Percentiles rank a stretch among this genome's conserved stretches.
These are phyloP conservation scores for Nakazawaea anatomiae DNA, from an alignment of 805 yeast genomes.

Conservation along the genomic window DNA sequence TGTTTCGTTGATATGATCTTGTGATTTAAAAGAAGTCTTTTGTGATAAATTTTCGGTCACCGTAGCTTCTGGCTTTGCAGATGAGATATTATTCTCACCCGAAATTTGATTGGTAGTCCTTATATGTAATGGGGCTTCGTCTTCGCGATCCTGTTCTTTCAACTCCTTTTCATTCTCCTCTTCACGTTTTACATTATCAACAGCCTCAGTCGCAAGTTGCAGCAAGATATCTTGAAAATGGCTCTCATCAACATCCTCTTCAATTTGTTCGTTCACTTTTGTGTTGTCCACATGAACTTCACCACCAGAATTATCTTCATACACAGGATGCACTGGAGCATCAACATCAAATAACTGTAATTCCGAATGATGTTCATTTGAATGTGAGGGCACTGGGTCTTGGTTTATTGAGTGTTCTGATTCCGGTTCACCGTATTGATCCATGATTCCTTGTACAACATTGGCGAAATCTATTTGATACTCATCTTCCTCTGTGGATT, in stretches of 20 bases:
- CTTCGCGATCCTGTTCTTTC: conserved; percentile 15
- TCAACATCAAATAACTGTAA: no score
- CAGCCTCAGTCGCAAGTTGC: conserved; percentile 7
- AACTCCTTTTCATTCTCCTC: conserved; percentile 11
- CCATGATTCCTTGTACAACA: conserved; percentile 8
- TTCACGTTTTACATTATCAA: conserved; percentile 8
- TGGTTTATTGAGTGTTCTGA: background rate
- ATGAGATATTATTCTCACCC: no score
- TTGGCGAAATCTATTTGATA: conserved; percentile 9
- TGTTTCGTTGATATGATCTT: background rate
- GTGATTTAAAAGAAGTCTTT: no score
- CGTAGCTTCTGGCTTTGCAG: background rate
- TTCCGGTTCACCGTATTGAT: conserved; percentile 6
- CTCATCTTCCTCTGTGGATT: background rate
- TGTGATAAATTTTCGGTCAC: background rate
- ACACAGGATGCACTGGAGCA: background rate
- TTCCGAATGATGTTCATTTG: background rate
- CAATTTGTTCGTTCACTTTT: background rate
- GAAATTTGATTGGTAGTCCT: no score
- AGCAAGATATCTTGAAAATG: conserved; percentile 7
- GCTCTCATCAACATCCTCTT: background rate
- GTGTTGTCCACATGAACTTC: background rate
- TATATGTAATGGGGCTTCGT: no score
- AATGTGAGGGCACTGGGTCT: background rate
- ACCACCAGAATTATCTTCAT: background rate